Conservation (phyloP, 371 early-diverging fungal genomes). For the Circinella umbellata region DNA sequence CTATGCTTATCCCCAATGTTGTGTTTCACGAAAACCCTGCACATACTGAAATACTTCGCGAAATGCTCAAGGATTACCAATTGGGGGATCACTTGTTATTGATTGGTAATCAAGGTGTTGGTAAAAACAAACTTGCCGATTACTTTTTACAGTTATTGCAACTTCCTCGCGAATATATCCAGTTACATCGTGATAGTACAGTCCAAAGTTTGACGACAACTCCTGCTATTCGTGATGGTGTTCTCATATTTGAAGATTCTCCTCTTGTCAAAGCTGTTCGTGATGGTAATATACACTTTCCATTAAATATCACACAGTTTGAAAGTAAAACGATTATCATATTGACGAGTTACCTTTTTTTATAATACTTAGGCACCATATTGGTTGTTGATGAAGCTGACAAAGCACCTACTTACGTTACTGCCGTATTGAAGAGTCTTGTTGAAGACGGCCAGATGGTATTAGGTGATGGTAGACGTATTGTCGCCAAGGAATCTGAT, state of each 20-base stretch:
- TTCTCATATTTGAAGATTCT: conserved; percentile 78
- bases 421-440: conserved; percentile 78
- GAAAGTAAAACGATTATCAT: no score
- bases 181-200: conserved; percentile 85
- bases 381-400: conserved; percentile 90
- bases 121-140: conserved; percentile 85
- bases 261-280: conserved; percentile 75
- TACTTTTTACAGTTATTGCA: conserved; percentile 76
- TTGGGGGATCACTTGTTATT: conserved; percentile 74
- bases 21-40: conserved; percentile 81
- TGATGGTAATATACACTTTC: conserved; percentile 37
- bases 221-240: conserved; percentile 78
- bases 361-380: conserved; percentile 55
- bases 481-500: conserved; percentile 60
- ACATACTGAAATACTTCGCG: conserved; percentile 72
- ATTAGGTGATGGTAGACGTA: conserved; percentile 80
- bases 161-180: conserved; percentile 85
- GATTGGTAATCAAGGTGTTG: conserved; percentile 86
- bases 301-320: no score
- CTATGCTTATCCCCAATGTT: conserved; percentile 72
- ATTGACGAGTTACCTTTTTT: no score
- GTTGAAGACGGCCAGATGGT: conserved; percentile 90
- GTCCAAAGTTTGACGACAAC: conserved; percentile 82
- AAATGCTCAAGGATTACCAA: conserved; percentile 76
- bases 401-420: conserved; percentile 87